Evolutionary conservation across 192 early-diverging fungal species (phyloP), one percentile per base, ranked within the genome.

Genomic region (Gamsiella multidivaricata): DNA sequence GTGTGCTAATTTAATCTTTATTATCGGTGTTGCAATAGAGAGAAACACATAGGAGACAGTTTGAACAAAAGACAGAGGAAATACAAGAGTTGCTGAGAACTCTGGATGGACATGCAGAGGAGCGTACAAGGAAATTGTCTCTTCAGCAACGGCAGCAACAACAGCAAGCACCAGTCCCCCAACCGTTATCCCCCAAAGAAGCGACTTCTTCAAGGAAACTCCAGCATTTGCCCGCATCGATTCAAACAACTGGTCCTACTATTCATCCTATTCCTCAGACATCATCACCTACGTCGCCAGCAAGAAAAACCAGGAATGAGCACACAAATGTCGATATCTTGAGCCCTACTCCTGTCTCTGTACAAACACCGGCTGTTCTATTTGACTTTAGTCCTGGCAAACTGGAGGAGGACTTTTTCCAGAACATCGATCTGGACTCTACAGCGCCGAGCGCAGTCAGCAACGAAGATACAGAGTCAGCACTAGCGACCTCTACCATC

Each of bases 61-160:
- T 86, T n/a, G 85, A 85, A 33, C 64, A 70, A 53, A 88, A 88
- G 59, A 81, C 87, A 3, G 54, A 73, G 14, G 87, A 88, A 37
- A 79, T 85, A 12, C 67, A 70, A 12, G 74, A 81, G 28, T 50
- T 88, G 31, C 61, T 88, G 37, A 57, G 66, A 18, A 45, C 64
- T 33, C 50, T 88, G 47, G 85, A 87, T 42, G 23, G 39, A 37
- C 12, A 54, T n/a, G 37, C 37, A 11, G 54, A 63, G 0, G 53
- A 62, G 3, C 47, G 23, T 1, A n/a, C 46, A 22, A 20, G 20
- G 22, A 42, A 39, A 2, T 42, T 59, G 18, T 22, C 42, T 17
- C 67, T 22, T 10, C 20, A 66, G 55, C 54, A 39, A 14, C 25
- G 32, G 14, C 51, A 42, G 43, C 39, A 70, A n/a, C 32, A 25